Percentiles rank a stretch among this genome's conserved stretches.
These are phyloP conservation scores for Aureobasidium sp. DNA, from an alignment of 2,329 filamentous ascomycete species.

Conservation along the genomic window DNA sequence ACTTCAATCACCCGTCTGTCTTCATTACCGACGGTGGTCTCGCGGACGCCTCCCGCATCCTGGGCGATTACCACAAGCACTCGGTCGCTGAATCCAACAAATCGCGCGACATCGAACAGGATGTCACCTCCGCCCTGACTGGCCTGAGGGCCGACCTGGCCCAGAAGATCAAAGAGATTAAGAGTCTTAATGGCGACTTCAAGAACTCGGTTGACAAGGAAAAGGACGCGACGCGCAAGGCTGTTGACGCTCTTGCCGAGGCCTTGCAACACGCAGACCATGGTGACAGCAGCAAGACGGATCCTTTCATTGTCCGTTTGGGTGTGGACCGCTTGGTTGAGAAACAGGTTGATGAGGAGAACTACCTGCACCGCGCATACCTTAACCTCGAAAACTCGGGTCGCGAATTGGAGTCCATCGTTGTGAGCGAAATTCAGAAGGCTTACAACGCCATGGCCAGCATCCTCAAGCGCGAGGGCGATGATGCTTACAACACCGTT, in stretches of 20 bases:
- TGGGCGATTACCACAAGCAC: constrained; percentile 75
- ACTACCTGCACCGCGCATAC: constrained; percentile 87
- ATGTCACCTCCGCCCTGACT: constrained; percentile 80
- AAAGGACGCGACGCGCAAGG: constrained; percentile 73
- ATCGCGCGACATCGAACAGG: constrained; percentile 80
- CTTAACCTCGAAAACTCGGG: constrained; percentile 91
- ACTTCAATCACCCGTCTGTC: constrained; percentile 61
- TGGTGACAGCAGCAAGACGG: constrained; percentile 73
- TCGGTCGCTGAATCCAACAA: constrained; percentile 76
- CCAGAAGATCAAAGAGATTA: constrained; percentile 95
- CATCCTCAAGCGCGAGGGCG: constrained; percentile 84
- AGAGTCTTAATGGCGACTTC: constrained; percentile 85
- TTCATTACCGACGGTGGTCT: constrained; percentile 80
- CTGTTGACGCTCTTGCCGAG: constrained; percentile 74
- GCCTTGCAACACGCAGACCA: constrained; percentile 69
- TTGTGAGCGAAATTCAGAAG: constrained; percentile 96
- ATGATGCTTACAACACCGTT: constrained; percentile 67
- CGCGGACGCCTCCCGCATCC: constrained; percentile 72
- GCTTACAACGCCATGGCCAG: constrained; percentile 90
- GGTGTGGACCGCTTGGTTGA: constrained; percentile 85
- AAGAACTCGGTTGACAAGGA: constrained; percentile 96
- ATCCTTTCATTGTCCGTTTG: constrained; percentile 81
- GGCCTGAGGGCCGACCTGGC: constrained; percentile 80
- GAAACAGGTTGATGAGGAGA: constrained; percentile 90
- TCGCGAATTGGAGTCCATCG: constrained; percentile 88